A percentile compares a stretch with the other conserved stretches of the same genome.
Conservation (phyloP, 345 rosid genomes). For the Citrus australasica region DNA sequence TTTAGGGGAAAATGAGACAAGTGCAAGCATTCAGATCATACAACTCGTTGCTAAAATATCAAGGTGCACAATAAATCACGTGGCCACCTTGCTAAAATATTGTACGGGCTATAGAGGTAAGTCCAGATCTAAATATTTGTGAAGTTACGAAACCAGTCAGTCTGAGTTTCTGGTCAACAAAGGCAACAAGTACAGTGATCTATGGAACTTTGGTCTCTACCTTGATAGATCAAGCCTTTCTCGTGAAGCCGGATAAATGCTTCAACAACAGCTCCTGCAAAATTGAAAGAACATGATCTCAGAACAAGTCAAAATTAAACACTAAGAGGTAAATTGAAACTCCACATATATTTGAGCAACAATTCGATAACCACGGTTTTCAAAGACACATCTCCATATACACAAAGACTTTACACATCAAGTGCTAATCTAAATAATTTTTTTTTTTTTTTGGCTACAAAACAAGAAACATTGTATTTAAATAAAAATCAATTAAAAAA, state of each 20-base stretch:
- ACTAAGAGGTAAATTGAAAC: background rate
- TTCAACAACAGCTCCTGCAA: slow-evolving; percentile 85
- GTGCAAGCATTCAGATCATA: background rate
- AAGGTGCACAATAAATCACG: background rate
- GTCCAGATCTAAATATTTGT: background rate
- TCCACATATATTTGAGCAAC: background rate
- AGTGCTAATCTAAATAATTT: background rate
- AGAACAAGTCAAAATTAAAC: slow-evolving; percentile 22
- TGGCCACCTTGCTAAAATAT: background rate
- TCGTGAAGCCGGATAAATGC: slow-evolving; percentile 91
- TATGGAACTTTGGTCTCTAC: slow-evolving; percentile 26
- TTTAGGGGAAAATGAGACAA: background rate
- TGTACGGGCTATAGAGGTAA: background rate
- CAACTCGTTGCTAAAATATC: background rate
- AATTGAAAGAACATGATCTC: slow-evolving; percentile 23
- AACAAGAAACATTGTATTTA: background rate
- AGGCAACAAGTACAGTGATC: background rate
- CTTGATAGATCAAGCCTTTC: slow-evolving; percentile 95
- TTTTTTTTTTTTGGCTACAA: background rate
- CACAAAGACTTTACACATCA: background rate
- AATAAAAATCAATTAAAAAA: background rate
- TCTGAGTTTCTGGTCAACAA: background rate
- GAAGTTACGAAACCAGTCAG: background rate
- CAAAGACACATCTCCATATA: background rate
- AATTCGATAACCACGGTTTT: background rate